Percentiles rank a stretch among this genome's conserved stretches.
phyloP scores from a whole-genome alignment of 148 eudicot genomes.

The Chenopodium quinoa region DNA sequence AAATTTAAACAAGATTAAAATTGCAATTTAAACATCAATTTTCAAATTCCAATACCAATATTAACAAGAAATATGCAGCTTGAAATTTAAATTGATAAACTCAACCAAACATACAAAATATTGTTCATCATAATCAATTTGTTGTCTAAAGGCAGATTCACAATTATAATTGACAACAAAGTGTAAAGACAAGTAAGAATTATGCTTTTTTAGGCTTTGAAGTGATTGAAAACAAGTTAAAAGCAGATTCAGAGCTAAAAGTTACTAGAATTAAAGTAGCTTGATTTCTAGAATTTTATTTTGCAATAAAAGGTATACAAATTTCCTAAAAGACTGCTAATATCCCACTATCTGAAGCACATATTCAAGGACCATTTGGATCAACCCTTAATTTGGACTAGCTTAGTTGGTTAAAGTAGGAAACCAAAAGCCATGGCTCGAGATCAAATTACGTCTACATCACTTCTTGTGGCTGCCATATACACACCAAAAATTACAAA shows the following conservation, averaged over 20 bases:
- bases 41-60: constrained; percentile 3
- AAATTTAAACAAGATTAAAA: not conserved
- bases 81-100: not conserved
- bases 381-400: not conserved
- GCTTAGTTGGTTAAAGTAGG: no score
- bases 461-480: no score
- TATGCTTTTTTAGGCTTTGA: not conserved
- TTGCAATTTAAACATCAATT: not conserved
- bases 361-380: not conserved
- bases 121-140: not conserved
- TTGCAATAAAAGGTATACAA: not conserved
- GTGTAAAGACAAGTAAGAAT: not conserved
- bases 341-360: not conserved
- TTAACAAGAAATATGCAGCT: constrained; percentile 14
- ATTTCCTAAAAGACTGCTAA: not conserved
- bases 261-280: not conserved
- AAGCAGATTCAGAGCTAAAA: constrained; percentile 6
- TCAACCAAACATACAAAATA: not conserved
- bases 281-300: not conserved
- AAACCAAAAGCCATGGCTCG: no score
- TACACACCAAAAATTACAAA: no score
- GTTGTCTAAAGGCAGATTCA: no score
- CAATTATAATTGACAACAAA: not conserved
- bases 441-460: no score
- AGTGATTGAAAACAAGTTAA: not conserved